Evolutionary conservation across 2,329 filamentous ascomycete genomes (phyloP), one percentile per base, ranked within the genome.

Genomic region (Xylaria sp.): DNA sequence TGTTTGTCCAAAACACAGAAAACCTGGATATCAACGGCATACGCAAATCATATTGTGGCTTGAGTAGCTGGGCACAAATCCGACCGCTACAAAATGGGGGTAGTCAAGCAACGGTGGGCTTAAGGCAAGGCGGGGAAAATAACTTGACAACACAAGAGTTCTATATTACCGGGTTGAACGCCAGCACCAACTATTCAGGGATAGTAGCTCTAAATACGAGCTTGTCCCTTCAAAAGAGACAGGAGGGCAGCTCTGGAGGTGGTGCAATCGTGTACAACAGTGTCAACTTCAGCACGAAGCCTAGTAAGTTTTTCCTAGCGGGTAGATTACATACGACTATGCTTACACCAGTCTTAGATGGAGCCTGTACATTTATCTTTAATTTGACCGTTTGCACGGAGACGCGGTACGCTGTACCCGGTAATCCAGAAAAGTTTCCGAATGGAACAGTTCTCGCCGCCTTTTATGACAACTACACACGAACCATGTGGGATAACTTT

Each of bases 321-420:
- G 5, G 10, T 17, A 7, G 11, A 22, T 13, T 11, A 1, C 13
- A n/a, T 50, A 44, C 22, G 22, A 53, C 22, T 55, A 56, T 60
- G 33, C 51, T 61, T n/a, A 53, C 44, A 25, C 49, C 42, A 6
- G 29, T 38, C 61, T 51, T 58, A 72, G 67, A 72, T 54, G 75
- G 74, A n/a, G 71, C 74, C 27, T 99, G 96, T 78, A 90, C 91
- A 66, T 85, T 99, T 45, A 85, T 98, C 51, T 94, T 90, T 78
- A 90, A 96, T 75, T 87, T 99, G n/a, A 84, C 89, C 0, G 96
- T 98, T 78, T 99, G 96, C 81, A 87, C 90, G 72, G 89, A 95
- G 73, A 91, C 95, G 54, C 93, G 95, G 57, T 97, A 97, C 76
- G 92, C 95, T 6, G 96, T 97, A 0, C 96, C 96, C 0, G 90